Evolutionary conservation across 129 eudicot species (phyloP), one percentile per base, ranked within the genome.

Genomic region (Sambucus nigra): DNA sequence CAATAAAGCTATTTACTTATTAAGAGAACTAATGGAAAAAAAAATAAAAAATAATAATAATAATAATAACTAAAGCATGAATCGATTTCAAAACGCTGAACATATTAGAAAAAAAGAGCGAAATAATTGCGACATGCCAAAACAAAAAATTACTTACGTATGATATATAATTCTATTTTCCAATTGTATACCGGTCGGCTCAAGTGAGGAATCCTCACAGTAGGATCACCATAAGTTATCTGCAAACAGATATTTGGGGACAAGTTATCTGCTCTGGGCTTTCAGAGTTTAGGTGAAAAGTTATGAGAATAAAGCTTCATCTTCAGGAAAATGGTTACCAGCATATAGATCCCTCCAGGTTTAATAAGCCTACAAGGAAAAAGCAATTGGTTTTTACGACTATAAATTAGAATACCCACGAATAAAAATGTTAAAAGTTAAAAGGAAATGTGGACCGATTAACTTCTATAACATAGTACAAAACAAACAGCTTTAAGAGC

Each of bases 141-240:
- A 53, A 40, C 23, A 25, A 61, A 51, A 48, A 49, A 40, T 4
- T 31, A 73, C 98, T 81, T 61, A 91, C 98, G 86, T 71, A 91
- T 78, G 57, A 79, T 74, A 60, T 85, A 85, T 51, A 91, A 64
- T 57, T 79, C 94, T 51, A 85, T 76, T 60, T 76, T 76, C 98
- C 98, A 91, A 48, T 76, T 91, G 80, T 84, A 81, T 51, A 70
- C 84, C 27, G 88, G 68, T 57, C 82, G 70, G 55, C 68, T 75
- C 62, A 91, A 55, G 74, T 79, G 83, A 66, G 95, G 79, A 64
- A 81, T 80, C 65, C 98, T 83, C 49, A 72, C 95, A 0, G 68
- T 70, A 33, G 98, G 98, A 72, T 91, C 95, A 64, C 98, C 98
- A 69, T 91, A 91, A 25, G 98, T 91, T 73, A 91, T 79, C 98